phyloP scores from a whole-genome alignment of 768 basidiomycete species.

The Suillus placidus region DNA sequence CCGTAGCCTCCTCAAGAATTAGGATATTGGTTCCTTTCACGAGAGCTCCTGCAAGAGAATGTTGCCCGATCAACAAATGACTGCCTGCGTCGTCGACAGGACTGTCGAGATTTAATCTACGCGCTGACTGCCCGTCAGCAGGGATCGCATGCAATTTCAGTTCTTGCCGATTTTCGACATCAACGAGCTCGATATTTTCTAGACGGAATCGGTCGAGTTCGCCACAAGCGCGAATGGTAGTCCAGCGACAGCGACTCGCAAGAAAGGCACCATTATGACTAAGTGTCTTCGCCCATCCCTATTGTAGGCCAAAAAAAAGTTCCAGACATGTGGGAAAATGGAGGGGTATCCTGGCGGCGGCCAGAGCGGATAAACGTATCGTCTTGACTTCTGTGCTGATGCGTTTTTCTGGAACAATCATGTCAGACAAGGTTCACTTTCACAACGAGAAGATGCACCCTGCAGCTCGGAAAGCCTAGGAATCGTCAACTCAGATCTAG shows the following conservation, averaged over 20 bases:
- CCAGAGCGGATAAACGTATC: neutral
- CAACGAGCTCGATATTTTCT: constrained; percentile 76
- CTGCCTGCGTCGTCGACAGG: constrained; percentile 84
- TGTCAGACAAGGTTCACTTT: too few relatives aligned
- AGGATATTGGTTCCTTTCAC: constrained; percentile 86
- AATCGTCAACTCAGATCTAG: too few relatives aligned
- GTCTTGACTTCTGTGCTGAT: too few relatives aligned
- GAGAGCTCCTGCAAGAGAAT: constrained; percentile 84
- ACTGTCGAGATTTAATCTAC: constrained; percentile 74
- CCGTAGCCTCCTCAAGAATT: constrained; percentile 60
- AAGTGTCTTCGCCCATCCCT: too few relatives aligned
- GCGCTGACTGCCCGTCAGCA: constrained; percentile 39
- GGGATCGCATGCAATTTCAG: constrained; percentile 29
- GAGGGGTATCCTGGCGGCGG: too few relatives aligned
- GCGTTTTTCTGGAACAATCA: too few relatives aligned
- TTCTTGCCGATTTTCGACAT: constrained; percentile 77
- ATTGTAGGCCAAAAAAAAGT: too few relatives aligned
- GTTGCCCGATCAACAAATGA: constrained; percentile 62
- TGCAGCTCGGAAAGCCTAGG: too few relatives aligned
- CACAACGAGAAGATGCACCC: too few relatives aligned
- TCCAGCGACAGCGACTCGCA: too few relatives aligned
- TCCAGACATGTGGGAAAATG: too few relatives aligned
- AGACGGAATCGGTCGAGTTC: constrained; percentile 73
- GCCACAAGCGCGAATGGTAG: constrained; percentile 48
- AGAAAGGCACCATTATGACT: too few relatives aligned